Conservation (phyloP, 352 stramenopile species). For the Phytophthora brassicae region DNA sequence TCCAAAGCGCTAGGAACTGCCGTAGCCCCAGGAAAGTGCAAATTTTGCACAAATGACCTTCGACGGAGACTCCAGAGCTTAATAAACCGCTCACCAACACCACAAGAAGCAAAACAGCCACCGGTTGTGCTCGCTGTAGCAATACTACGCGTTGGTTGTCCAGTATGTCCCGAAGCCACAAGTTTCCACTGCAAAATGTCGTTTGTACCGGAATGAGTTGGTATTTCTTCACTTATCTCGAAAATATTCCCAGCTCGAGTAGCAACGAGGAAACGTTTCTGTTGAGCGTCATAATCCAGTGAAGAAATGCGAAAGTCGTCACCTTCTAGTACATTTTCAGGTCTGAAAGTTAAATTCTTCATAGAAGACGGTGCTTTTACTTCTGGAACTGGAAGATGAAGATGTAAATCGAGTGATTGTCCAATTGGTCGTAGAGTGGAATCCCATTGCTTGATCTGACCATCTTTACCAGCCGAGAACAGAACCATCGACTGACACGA, state of each 20-base stretch:
- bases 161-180: slow-evolving; percentile 54
- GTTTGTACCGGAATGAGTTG: not conserved
- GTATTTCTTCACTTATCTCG: slow-evolving; percentile 41
- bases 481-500: slow-evolving; percentile 74
- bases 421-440: slow-evolving; percentile 74
- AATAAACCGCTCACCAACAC: slow-evolving; percentile 35
- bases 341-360: slow-evolving; percentile 2
- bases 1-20: slow-evolving; percentile 21
- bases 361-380: not conserved
- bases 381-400: slow-evolving; percentile 16
- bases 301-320: slow-evolving; percentile 76
- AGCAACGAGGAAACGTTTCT: slow-evolving; percentile 54
- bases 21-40: slow-evolving; percentile 21
- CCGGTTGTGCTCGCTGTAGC: slow-evolving; percentile 31
- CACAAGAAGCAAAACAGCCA: slow-evolving; percentile 57
- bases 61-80: slow-evolving; percentile 68
- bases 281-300: slow-evolving; percentile 59
- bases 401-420: slow-evolving; percentile 61
- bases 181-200: slow-evolving; percentile 23
- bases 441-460: slow-evolving; percentile 81
- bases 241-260: slow-evolving; percentile 63
- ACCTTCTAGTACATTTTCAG: slow-evolving; percentile 28
- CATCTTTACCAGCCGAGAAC: slow-evolving; percentile 79
- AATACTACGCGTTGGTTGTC: slow-evolving; percentile 25
- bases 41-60: slow-evolving; percentile 28